These are phyloP conservation scores for Leishmania braziliensis DNA, from an alignment of 208 protist species.

Conservation along the genomic window DNA sequence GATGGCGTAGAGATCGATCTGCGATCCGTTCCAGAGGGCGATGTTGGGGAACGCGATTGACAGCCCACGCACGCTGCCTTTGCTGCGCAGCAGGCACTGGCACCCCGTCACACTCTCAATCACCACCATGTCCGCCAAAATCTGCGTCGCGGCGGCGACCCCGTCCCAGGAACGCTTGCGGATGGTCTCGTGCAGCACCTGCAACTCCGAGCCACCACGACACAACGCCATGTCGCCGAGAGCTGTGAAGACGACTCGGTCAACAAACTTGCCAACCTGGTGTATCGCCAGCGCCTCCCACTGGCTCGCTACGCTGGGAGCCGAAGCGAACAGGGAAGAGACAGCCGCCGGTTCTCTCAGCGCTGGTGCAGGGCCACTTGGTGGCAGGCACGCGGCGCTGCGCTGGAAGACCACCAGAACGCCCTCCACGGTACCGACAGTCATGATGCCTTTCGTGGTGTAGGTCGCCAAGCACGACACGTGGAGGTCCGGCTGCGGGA, in stretches of 20 bases:
- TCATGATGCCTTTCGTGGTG: constrained; percentile 42
- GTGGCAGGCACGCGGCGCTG: not conserved
- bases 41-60: constrained; percentile 87
- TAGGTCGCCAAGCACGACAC: constrained; percentile 61
- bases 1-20: constrained; percentile 90
- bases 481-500: constrained; percentile 52
- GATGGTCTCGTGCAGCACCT: constrained; percentile 87
- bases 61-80: constrained; percentile 74
- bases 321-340: constrained; percentile 5
- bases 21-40: constrained; percentile 84
- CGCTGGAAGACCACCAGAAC: constrained; percentile 61
- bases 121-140: constrained; percentile 84
- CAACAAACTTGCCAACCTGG: constrained; percentile 62
- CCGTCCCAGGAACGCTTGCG: constrained; percentile 86
- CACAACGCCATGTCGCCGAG: constrained; percentile 65
- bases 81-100: constrained; percentile 82
- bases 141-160: constrained; percentile 84
- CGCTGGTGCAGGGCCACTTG: not conserved
- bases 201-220: constrained; percentile 53
- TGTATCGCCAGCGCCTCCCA: constrained; percentile 82
- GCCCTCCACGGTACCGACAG: constrained; percentile 73
- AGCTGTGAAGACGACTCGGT: constrained; percentile 62
- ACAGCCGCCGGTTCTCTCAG: not conserved
- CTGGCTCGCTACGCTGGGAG: constrained; percentile 34
- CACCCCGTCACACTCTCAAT: constrained; percentile 85